A percentile compares a stretch with the other conserved stretches of the same genome.
Conservation (phyloP, 495 filamentous ascomycete species). For the Apodospora peruviana region DNA sequence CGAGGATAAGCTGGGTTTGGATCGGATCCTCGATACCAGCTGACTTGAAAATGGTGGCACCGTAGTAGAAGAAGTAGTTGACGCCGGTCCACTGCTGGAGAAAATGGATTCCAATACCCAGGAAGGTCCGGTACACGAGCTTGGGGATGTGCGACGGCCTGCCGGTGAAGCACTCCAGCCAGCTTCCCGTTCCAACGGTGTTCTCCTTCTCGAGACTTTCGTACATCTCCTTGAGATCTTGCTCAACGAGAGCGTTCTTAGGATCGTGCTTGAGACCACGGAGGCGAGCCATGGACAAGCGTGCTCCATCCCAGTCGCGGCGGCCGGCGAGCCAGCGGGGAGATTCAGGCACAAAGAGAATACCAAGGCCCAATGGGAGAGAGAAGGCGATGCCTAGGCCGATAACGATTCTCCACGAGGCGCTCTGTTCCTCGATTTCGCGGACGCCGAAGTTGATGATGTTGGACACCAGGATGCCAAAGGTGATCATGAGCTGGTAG, state of each 20-base stretch:
- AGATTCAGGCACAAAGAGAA: slow-evolving; percentile 58
- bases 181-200: slow-evolving; percentile 42
- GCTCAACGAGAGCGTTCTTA: slow-evolving; percentile 54
- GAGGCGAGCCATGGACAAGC: slow-evolving; percentile 55
- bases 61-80: slow-evolving; percentile 55
- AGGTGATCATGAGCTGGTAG: slow-evolving; percentile 75
- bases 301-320: slow-evolving; percentile 51
- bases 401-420: slow-evolving; percentile 66
- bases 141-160: slow-evolving; percentile 39
- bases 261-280: slow-evolving; percentile 53
- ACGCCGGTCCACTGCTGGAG: slow-evolving; percentile 61
- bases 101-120: slow-evolving; percentile 63
- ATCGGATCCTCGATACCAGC: slow-evolving; percentile 60
- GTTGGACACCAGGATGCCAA: slow-evolving; percentile 70
- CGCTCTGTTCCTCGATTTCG: slow-evolving; percentile 35
- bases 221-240: slow-evolving; percentile 65
- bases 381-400: slow-evolving; percentile 65
- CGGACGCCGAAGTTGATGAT: slow-evolving; percentile 58
- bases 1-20: slow-evolving; percentile 63
- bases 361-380: slow-evolving; percentile 55
- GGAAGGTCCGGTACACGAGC: slow-evolving; percentile 61
- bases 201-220: slow-evolving; percentile 54
- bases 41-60: slow-evolving; percentile 54
- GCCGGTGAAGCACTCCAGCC: slow-evolving; percentile 55
- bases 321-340: slow-evolving; percentile 55